These are phyloP conservation scores for Maudiozyma barnettii DNA, from an alignment of 805 yeast species.

Conservation along the genomic window DNA sequence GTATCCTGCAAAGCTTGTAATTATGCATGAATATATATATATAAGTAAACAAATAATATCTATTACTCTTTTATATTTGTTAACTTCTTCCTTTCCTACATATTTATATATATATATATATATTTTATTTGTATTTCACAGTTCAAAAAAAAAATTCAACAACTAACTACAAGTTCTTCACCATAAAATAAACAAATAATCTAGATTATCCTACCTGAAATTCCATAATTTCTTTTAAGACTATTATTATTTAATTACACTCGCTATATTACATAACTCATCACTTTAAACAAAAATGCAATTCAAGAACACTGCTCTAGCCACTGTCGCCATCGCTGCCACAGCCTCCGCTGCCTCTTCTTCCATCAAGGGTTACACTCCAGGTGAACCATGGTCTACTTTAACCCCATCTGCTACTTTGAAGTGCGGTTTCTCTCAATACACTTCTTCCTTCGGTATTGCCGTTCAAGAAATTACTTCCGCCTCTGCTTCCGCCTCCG, in stretches of 20 bases:
- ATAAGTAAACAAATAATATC: no score
- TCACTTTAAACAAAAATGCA: constrained; percentile 11
- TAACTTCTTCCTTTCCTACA: no score
- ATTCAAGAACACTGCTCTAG: constrained; percentile 13
- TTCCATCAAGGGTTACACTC: constrained; percentile 35
- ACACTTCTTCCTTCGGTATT: constrained; percentile 54
- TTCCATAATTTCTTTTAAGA: background rate
- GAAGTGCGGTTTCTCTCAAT: constrained; percentile 48
- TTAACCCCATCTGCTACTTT: constrained; percentile 54
- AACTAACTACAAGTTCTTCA: no score
- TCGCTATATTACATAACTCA: background rate
- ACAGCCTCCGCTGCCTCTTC: constrained; percentile 38
- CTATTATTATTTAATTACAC: background rate
- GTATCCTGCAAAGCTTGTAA: background rate
- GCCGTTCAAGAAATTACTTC: constrained; percentile 43
- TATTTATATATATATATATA: no score
- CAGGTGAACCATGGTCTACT: constrained; percentile 58
- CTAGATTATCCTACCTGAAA: no score
- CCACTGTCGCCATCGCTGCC: constrained; percentile 37
- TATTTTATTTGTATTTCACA: no score
- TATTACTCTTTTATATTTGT: no score
- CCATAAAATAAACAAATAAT: no score
- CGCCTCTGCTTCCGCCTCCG: constrained; percentile 33
- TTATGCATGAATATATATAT: background rate
- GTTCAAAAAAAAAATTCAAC: no score